A percentile compares a stretch with the other conserved stretches of the same genome.
phyloP scores from a whole-genome alignment of 805 yeast genomes.

The Torulaspora indica region DNA sequence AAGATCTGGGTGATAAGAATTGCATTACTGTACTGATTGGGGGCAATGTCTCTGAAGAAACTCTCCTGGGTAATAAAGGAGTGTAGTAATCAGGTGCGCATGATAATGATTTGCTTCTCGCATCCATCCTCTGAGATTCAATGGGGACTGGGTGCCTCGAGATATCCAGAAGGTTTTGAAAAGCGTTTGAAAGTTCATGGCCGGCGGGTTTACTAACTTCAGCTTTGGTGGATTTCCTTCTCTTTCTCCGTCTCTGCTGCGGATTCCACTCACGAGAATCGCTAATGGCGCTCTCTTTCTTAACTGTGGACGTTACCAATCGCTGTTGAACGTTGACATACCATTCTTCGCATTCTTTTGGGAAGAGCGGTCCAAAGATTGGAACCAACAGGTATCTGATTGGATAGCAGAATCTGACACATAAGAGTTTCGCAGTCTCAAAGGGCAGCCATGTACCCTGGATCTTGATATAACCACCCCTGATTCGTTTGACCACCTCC shows the following conservation, averaged over 20 bases:
- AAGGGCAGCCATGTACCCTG: conserved; percentile 93
- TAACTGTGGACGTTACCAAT: not conserved
- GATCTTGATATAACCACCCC: conserved; percentile 88
- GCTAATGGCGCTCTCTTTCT: not conserved
- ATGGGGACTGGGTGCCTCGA: conserved; percentile 3
- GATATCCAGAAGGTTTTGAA: conserved; percentile 7
- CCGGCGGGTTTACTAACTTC: conserved; percentile 3
- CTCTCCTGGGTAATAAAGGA: conserved; percentile 1
- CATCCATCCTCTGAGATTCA: not conserved
- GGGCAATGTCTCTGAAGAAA: conserved; percentile 12
- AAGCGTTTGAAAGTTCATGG: conserved; percentile 3
- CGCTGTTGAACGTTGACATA: conserved; percentile 7
- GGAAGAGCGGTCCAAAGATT: conserved; percentile 66
- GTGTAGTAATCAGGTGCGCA: conserved; percentile 10
- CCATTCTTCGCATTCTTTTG: conserved; percentile 33
- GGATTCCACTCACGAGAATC: not conserved
- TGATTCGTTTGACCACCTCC: conserved; percentile 50
- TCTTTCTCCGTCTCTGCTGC: conserved; percentile 4
- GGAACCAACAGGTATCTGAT: conserved; percentile 75
- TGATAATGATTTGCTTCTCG: conserved; percentile 5
- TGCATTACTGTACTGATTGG: conserved; percentile 20
- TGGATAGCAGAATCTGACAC: conserved; percentile 69
- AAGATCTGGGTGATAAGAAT: conserved; percentile 6
- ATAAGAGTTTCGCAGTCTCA: conserved; percentile 59
- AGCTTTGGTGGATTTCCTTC: not conserved